Conservation (phyloP, 352 stramenopile species). For the Aphanomyces invadans region DNA sequence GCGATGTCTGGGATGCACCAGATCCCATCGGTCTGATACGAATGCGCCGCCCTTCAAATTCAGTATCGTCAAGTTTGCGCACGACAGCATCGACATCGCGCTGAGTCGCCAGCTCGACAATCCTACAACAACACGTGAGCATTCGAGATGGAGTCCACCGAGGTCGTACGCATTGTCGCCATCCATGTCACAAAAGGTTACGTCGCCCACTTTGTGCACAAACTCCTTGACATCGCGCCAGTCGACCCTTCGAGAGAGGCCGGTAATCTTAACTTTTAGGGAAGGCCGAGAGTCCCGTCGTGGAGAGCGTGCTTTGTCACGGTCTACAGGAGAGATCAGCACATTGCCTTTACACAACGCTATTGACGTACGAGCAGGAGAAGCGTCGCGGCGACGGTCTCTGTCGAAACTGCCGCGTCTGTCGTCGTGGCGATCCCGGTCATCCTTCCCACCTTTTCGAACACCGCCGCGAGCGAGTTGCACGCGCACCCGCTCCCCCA, state of each 20-base stretch:
- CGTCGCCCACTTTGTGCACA: constrained; percentile 69
- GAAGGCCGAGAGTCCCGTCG: constrained; percentile 29
- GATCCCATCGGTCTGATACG: constrained; percentile 44
- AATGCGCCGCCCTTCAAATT: constrained; percentile 80
- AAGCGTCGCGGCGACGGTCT: constrained; percentile 29
- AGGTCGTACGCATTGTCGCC: constrained; percentile 75
- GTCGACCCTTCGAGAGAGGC: constrained; percentile 66
- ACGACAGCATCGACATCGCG: constrained; percentile 80
- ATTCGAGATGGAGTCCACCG: too few species aligned
- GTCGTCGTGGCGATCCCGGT: constrained; percentile 32
- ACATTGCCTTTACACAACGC: too few species aligned
- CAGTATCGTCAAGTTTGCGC: constrained; percentile 81
- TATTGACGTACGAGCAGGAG: constrained; percentile 28
- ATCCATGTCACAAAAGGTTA: constrained; percentile 82
- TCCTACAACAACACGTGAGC: constrained; percentile 33
- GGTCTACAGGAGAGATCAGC: constrained; percentile 28
- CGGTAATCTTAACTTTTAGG: constrained; percentile 52
- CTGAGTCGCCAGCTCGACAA: constrained; percentile 72
- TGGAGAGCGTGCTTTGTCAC: constrained; percentile 39
- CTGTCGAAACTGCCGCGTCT: constrained; percentile 1
- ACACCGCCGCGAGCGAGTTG: constrained; percentile 68
- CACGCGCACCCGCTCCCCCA: constrained; percentile 76
- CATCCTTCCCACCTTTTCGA: constrained; percentile 43
- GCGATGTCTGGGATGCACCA: too few species aligned
- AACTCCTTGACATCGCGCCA: constrained; percentile 86